Conservation (phyloP, 2,329 filamentous ascomycete species). For the Xylariaceae sp. region DNA sequence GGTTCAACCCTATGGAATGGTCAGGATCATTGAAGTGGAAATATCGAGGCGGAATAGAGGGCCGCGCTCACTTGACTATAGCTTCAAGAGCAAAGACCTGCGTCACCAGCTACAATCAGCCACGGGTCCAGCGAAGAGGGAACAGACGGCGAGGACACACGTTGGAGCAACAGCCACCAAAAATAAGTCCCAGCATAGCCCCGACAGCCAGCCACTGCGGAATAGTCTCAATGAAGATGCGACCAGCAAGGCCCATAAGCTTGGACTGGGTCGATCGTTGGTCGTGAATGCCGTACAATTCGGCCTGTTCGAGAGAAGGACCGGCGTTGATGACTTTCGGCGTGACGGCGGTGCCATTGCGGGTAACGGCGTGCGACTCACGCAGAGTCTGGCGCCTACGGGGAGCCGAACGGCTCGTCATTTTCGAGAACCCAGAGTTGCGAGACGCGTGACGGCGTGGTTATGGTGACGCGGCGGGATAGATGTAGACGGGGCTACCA, state of each 20-base stretch:
- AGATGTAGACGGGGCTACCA: background rate
- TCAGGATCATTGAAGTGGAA: constrained; percentile 20
- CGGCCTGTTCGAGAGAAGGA: constrained; percentile 49
- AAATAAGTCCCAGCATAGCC: constrained; percentile 77
- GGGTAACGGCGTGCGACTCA: constrained; percentile 39
- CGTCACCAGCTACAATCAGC: constrained; percentile 28
- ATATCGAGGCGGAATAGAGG: constrained; percentile 14
- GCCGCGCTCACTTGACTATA: constrained; percentile 73
- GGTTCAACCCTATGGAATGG: constrained; percentile 63
- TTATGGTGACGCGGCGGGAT: background rate
- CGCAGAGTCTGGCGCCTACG: constrained; percentile 43
- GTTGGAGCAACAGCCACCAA: constrained; percentile 93
- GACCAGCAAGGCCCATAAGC: constrained; percentile 46
- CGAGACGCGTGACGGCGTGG: constrained; percentile 21
- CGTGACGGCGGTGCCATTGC: constrained; percentile 36
- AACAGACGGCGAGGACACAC: constrained; percentile 39
- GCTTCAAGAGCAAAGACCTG: constrained; percentile 94
- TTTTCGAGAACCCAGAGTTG: constrained; percentile 30
- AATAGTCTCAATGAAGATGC: constrained; percentile 53
- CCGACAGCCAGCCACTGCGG: constrained; percentile 59
- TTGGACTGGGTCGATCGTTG: constrained; percentile 45
- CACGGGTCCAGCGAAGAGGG: background rate
- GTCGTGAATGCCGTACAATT: constrained; percentile 52
- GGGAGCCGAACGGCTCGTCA: constrained; percentile 39
- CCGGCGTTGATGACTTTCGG: constrained; percentile 51